Percentiles rank a stretch among this genome's conserved stretches.
Evolutionary conservation across 495 filamentous ascomycete species (phyloP).

Genomic region (Aspergillus homomorphus): DNA sequence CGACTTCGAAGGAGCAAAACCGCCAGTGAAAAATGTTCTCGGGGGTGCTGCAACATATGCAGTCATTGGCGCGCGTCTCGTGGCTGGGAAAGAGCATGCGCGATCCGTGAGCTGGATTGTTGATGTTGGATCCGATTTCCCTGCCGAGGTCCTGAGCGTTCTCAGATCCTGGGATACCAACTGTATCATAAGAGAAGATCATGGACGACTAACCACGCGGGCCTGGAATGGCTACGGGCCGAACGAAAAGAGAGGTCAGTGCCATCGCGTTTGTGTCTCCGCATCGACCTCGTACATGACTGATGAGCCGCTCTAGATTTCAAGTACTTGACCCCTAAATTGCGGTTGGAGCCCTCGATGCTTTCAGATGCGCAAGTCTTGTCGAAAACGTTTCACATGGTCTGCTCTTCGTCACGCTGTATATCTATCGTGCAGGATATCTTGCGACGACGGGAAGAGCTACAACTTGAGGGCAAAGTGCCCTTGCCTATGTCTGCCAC

Average conservation of each 20-base stretch:
- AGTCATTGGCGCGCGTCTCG: conserved; percentile 82
- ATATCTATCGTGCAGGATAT: conserved; percentile 66
- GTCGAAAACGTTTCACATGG: conserved; percentile 79
- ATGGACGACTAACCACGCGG: conserved; percentile 72
- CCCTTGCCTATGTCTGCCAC: conserved; percentile 23
- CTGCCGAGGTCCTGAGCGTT: conserved; percentile 54
- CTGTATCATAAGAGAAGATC: conserved; percentile 62
- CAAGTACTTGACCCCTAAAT: conserved; percentile 82
- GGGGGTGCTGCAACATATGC: conserved; percentile 87
- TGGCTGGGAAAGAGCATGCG: conserved; percentile 51
- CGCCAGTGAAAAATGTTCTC: conserved; percentile 65
- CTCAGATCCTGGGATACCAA: conserved; percentile 73
- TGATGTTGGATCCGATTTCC: conserved; percentile 86
- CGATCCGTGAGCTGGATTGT: conserved; percentile 83
- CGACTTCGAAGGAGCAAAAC: conserved; percentile 58
- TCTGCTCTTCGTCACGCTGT: conserved; percentile 78
- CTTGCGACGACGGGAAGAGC: conserved; percentile 41
- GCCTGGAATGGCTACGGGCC: conserved; percentile 85
- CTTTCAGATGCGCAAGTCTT: conserved; percentile 58
- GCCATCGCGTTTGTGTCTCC: background rate
- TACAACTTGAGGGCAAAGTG: conserved; percentile 27
- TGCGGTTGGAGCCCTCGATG: conserved; percentile 63
- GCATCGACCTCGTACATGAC: conserved; percentile 11
- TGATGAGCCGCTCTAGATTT: conserved; percentile 58
- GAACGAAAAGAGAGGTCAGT: conserved; percentile 54